Conservation (phyloP, 768 basidiomycete genomes). For the Coprinopsis strossmayeri region DNA sequence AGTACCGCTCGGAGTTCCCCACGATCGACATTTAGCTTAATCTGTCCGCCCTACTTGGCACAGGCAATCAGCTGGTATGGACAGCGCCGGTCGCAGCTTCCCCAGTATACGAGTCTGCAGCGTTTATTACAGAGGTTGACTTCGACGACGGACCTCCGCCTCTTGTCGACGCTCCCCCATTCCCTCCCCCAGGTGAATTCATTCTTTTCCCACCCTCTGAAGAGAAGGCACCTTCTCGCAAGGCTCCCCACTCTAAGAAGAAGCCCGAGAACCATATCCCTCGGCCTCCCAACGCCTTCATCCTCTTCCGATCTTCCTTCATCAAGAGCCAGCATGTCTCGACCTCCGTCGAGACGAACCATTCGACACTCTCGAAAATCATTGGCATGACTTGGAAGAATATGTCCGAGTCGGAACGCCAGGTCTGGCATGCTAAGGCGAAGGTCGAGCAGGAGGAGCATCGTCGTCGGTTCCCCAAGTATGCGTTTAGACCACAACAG, state of each 20-base stretch:
- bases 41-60: conserved; percentile 1
- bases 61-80: conserved; percentile 27
- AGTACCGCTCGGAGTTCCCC: neutral
- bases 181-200: conserved; percentile 26
- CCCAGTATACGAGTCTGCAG: conserved; percentile 15
- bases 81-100: conserved; percentile 16
- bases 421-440: conserved; percentile 74
- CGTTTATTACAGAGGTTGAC: conserved; percentile 18
- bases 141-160: conserved; percentile 23
- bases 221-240: conserved; percentile 29
- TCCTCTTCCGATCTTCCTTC: conserved; percentile 79
- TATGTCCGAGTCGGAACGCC: conserved; percentile 66
- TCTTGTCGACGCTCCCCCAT: conserved; percentile 21
- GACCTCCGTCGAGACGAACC: conserved; percentile 73
- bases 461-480: conserved; percentile 71
- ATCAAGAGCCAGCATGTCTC: conserved; percentile 76
- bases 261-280: conserved; percentile 74
- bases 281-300: conserved; percentile 82
- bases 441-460: conserved; percentile 72
- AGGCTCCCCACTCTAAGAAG: conserved; percentile 57
- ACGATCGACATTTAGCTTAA: neutral
- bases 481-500: conserved; percentile 71
- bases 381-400: conserved; percentile 81
- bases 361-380: conserved; percentile 79
- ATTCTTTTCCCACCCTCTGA: conserved; percentile 54